A percentile compares a stretch with the other conserved stretches of the same genome.
These are phyloP conservation scores for Mucor irregularis DNA, from an alignment of 371 early-diverging fungal species.

Conservation along the genomic window DNA sequence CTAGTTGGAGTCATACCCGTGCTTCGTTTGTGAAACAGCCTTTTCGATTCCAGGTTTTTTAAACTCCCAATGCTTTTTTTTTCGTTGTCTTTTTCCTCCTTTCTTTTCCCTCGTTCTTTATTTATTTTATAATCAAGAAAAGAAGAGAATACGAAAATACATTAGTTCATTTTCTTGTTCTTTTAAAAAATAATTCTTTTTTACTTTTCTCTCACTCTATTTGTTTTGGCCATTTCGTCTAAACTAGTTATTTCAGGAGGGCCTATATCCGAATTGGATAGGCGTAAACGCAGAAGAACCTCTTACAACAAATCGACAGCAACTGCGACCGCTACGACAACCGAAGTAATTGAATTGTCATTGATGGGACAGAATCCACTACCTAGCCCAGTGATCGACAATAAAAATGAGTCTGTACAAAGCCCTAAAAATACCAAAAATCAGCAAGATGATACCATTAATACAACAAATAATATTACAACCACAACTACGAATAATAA, in stretches of 20 bases:
- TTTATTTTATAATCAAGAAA: slow-evolving; percentile 1
- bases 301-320: neutral
- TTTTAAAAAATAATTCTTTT: too few species aligned
- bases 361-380: neutral
- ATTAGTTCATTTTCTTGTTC: neutral
- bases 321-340: neutral
- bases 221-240: slow-evolving; percentile 26
- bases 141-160: neutral
- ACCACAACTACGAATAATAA: neutral
- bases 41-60: slow-evolving; percentile 3
- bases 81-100: neutral
- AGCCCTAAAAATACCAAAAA: neutral
- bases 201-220: too few species aligned
- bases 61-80: neutral
- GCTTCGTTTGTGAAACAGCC: neutral
- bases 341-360: neutral
- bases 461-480: too few species aligned
- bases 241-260: slow-evolving; percentile 12
- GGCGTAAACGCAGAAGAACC: slow-evolving; percentile 25
- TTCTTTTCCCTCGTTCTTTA: slow-evolving; percentile 1
- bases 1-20: too few species aligned
- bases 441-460: neutral
- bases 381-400: neutral
- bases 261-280: slow-evolving; percentile 18
- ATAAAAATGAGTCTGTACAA: neutral